phyloP scores from a whole-genome alignment of 495 filamentous ascomycete species.

The Talaromyces proteolyticus region DNA sequence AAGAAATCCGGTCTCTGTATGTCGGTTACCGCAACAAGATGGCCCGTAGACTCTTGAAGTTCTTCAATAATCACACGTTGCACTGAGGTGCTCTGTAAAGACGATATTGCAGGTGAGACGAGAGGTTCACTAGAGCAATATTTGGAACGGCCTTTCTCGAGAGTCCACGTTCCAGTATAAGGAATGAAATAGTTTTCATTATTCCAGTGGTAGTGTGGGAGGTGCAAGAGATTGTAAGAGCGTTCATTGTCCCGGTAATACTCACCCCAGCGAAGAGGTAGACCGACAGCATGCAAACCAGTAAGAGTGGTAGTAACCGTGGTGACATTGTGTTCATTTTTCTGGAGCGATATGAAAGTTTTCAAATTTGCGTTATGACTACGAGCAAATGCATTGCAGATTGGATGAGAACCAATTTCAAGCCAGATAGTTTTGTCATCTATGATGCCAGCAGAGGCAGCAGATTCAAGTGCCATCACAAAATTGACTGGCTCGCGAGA shows the following conservation, averaged over 20 bases:
- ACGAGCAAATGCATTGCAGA: slow-evolving; percentile 60
- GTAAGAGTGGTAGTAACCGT: slow-evolving; percentile 56
- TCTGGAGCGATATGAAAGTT: too few relatives aligned
- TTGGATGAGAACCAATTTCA: slow-evolving; percentile 64
- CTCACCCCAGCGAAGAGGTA: too few relatives aligned
- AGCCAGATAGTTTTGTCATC: slow-evolving; percentile 42
- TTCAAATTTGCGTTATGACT: too few relatives aligned
- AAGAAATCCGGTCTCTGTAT: slow-evolving; percentile 53
- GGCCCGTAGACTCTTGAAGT: slow-evolving; percentile 44
- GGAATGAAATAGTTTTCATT: slow-evolving; percentile 78
- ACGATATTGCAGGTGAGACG: slow-evolving; percentile 26
- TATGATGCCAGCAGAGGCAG: slow-evolving; percentile 32
- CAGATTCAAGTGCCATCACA: slow-evolving; percentile 53
- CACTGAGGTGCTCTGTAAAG: slow-evolving; percentile 54
- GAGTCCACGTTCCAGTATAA: slow-evolving; percentile 54
- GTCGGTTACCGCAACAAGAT: slow-evolving; percentile 61
- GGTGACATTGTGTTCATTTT: slow-evolving; percentile 53
- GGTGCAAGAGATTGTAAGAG: slow-evolving; percentile 50
- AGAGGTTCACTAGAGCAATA: too few relatives aligned
- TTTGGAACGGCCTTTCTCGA: slow-evolving; percentile 32
- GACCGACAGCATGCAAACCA: slow-evolving; percentile 82
- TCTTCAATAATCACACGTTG: slow-evolving; percentile 56
- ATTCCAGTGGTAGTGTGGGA: slow-evolving; percentile 74
- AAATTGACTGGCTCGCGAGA: slow-evolving; percentile 71
- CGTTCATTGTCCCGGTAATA: too few relatives aligned